Evolutionary conservation across 2,329 filamentous ascomycete genomes (phyloP), one percentile per base, ranked within the genome.

Genomic region (Beauveria sp.): DNA sequence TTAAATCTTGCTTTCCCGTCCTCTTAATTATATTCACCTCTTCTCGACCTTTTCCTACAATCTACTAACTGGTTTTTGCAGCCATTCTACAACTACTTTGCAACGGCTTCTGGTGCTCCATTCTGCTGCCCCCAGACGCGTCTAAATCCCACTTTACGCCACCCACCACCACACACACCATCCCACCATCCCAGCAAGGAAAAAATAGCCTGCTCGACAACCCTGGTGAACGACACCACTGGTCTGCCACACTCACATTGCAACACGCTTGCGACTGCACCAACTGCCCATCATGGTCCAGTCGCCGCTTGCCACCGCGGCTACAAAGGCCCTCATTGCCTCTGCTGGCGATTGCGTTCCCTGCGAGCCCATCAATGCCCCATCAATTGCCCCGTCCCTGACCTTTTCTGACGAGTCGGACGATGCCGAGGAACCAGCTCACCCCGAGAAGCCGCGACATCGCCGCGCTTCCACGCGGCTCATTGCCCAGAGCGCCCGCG

Each of bases 401-500:
- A 85, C 83, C 60, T 87, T 83, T 67, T 86, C 84, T 16, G 83
- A 82, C 64, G 80, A 85, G 64, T 85, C 84, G 28, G 84, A 86
- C 66, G 83, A 83, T 62, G 79, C 81, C 60, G 81, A 84, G 55
- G 80, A 81, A 63, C 74, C 74, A 54, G 73, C 77, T 64, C 77
- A 77, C 24, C 68, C 72, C 26, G 74, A 76, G 40, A 74, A 76
- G 64, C 71, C 72, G 52, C 81, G 82, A 51, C 78, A 75, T 34
- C 82, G 87, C 58, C 86, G 87, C 57, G 88, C 87, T 61, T 90
- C 87, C 4, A 91, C 88, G 8, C 82, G 82, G 16, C 78, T 91
- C 50, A 86, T 87, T 66, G 82, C 84, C 48, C 83, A 86, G 72
- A 87, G 78, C 70, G 82, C 82, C 34, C 80, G 79, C 54, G 84